Percentiles rank a stretch among this genome's conserved stretches.
Evolutionary conservation across 2,329 filamentous ascomycete genomes (phyloP).

Genomic region (Fusarium annulatum): DNA sequence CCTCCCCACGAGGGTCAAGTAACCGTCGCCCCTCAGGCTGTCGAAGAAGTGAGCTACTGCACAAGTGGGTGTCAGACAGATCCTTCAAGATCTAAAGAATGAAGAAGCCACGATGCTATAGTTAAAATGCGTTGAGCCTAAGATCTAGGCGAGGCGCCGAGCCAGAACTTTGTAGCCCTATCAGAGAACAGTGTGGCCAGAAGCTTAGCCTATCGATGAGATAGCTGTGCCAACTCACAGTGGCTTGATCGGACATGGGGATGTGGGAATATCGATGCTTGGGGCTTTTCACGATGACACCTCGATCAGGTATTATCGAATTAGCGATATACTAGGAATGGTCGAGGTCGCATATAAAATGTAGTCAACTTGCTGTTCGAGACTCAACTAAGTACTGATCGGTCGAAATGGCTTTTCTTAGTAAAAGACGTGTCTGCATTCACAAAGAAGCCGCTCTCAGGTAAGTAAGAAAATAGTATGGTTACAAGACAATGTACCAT

Average conservation of each 20-base stretch:
- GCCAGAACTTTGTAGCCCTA: slow-evolving; percentile 19
- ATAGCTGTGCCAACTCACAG: neutral
- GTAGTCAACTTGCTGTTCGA: neutral
- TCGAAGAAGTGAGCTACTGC: neutral
- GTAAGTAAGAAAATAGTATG: neutral
- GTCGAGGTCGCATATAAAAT: neutral
- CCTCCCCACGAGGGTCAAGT: neutral
- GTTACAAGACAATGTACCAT: neutral
- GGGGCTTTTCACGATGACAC: neutral
- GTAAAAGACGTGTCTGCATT: neutral
- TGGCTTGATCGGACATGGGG: neutral
- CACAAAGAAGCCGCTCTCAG: neutral
- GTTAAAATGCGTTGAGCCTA: neutral
- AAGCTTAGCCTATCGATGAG: neutral
- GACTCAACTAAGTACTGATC: neutral
- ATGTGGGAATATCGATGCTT: neutral
- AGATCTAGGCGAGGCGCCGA: neutral
- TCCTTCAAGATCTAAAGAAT: neutral
- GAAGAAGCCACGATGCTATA: neutral
- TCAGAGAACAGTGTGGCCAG: slow-evolving; percentile 7
- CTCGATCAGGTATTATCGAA: neutral
- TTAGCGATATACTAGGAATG: neutral
- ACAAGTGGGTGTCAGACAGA: neutral
- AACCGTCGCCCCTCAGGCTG: neutral
- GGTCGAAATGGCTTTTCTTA: neutral